These are phyloP conservation scores for Begonia peltatifolia DNA, from an alignment of 306 rosid species.

Conservation along the genomic window DNA sequence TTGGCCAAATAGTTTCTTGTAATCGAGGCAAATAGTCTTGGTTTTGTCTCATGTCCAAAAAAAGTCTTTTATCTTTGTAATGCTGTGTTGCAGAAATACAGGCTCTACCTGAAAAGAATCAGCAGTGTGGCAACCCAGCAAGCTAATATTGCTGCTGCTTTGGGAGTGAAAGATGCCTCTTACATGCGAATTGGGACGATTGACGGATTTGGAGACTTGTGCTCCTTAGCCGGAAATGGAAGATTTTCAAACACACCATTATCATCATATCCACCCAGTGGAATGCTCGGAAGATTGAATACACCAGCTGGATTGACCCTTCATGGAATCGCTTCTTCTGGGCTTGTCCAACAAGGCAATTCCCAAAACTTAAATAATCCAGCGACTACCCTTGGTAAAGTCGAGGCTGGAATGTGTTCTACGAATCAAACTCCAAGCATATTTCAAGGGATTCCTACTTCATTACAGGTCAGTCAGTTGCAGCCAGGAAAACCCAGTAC, in stretches of 20 bases:
- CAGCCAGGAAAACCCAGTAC: slow-evolving; percentile 33
- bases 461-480: slow-evolving; percentile 38
- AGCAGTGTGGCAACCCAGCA: slow-evolving; percentile 83
- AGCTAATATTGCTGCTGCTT: slow-evolving; percentile 78
- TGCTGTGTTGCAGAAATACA: slow-evolving; percentile 56
- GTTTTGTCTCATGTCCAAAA: background rate
- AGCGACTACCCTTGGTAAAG: slow-evolving; percentile 27
- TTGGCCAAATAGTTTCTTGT: no score
- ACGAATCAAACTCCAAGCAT: slow-evolving; percentile 32
- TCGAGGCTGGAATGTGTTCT: slow-evolving; percentile 22
- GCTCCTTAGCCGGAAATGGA: slow-evolving; percentile 33
- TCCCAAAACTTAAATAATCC: slow-evolving; percentile 28
- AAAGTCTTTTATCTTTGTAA: no score
- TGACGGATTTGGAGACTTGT: slow-evolving; percentile 43
- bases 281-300: slow-evolving; percentile 58
- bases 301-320: slow-evolving; percentile 42
- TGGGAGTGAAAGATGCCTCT: slow-evolving; percentile 63
- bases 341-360: slow-evolving; percentile 48
- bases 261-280: slow-evolving; percentile 48
- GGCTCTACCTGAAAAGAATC: slow-evolving; percentile 83
- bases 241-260: slow-evolving; percentile 45
- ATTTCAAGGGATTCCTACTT: slow-evolving; percentile 39
- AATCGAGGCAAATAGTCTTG: slow-evolving; percentile 39
- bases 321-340: slow-evolving; percentile 52
- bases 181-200: slow-evolving; percentile 47